Evolutionary conservation across 1,284 basidiomycete species (phyloP).

Genomic region (Naganishia sp.): DNA sequence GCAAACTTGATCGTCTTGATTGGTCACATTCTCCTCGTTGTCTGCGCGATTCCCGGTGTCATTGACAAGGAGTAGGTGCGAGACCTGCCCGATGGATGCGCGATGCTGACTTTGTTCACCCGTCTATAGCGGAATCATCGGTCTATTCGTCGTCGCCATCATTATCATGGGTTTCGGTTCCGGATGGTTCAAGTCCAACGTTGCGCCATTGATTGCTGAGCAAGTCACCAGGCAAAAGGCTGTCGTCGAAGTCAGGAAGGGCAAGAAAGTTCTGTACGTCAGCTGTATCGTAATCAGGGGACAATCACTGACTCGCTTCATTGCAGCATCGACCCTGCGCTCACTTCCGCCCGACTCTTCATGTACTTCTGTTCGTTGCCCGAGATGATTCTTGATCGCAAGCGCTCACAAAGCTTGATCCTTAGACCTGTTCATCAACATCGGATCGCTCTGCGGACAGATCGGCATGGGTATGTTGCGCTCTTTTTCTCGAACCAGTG

Average conservation of each 20-base stretch:
- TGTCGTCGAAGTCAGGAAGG: constrained; percentile 41
- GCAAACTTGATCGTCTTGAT: constrained; percentile 51
- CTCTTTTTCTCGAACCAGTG: constrained; percentile 38
- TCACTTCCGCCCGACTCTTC: constrained; percentile 49
- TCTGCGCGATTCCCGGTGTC: constrained; percentile 69
- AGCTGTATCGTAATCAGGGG: neutral
- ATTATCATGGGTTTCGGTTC: constrained; percentile 70
- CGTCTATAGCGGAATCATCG: constrained; percentile 59
- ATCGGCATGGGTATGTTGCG: constrained; percentile 26
- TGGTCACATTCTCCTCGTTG: constrained; percentile 70
- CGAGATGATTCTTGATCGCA: neutral
- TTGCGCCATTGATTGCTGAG: constrained; percentile 55
- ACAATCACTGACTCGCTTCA: constrained; percentile 61
- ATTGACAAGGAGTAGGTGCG: constrained; percentile 57
- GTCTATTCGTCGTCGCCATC: constrained; percentile 66
- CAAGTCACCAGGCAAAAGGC: constrained; percentile 50
- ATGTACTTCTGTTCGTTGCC: constrained; percentile 51
- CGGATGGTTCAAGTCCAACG: constrained; percentile 78
- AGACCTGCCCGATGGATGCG: neutral
- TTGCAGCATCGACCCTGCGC: constrained; percentile 60
- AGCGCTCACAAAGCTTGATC: neutral
- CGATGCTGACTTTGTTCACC: neutral
- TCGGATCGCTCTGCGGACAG: constrained; percentile 48
- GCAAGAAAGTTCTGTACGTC: constrained; percentile 47
- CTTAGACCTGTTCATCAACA: constrained; percentile 53